These are phyloP conservation scores for Trypanosoma melophagium DNA, from an alignment of 208 protist species.

Conservation along the genomic window DNA sequence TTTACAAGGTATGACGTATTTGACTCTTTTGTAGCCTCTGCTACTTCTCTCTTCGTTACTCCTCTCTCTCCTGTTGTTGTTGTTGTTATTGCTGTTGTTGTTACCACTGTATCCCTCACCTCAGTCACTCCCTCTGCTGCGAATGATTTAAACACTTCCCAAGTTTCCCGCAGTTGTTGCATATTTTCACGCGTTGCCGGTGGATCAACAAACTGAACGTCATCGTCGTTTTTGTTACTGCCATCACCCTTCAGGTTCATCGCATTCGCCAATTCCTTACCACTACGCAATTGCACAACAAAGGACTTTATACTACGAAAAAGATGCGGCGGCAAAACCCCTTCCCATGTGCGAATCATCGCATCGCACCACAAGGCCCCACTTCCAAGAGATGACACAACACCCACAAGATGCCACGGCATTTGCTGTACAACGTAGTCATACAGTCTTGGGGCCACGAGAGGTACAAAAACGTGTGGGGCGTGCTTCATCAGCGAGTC, in stretches of 20 bases:
- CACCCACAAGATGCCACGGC: slow-evolving; percentile 50
- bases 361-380: slow-evolving; percentile 61
- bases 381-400: slow-evolving; percentile 20
- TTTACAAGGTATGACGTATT: neutral
- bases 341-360: slow-evolving; percentile 69
- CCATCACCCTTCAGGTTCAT: slow-evolving; percentile 29
- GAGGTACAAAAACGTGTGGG: slow-evolving; percentile 72
- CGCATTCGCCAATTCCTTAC: slow-evolving; percentile 54
- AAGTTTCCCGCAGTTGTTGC: slow-evolving; percentile 59
- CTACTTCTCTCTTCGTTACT: slow-evolving; percentile 2
- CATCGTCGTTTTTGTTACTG: no score
- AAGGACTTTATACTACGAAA: slow-evolving; percentile 49
- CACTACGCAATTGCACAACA: slow-evolving; percentile 60
- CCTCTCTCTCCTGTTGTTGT: neutral
- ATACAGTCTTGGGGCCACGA: slow-evolving; percentile 58
- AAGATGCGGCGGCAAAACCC: slow-evolving; percentile 44
- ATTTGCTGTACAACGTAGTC: slow-evolving; percentile 76
- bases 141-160: slow-evolving; percentile 59
- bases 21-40: neutral
- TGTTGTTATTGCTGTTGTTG: neutral
- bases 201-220: slow-evolving; percentile 26
- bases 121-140: slow-evolving; percentile 11
- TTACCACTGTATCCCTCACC: neutral
- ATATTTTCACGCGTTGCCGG: slow-evolving; percentile 37
- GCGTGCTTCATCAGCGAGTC: slow-evolving; percentile 77